These are phyloP conservation scores for Colletotrichum limetticola DNA, from an alignment of 2,329 filamentous ascomycete species.

Conservation along the genomic window DNA sequence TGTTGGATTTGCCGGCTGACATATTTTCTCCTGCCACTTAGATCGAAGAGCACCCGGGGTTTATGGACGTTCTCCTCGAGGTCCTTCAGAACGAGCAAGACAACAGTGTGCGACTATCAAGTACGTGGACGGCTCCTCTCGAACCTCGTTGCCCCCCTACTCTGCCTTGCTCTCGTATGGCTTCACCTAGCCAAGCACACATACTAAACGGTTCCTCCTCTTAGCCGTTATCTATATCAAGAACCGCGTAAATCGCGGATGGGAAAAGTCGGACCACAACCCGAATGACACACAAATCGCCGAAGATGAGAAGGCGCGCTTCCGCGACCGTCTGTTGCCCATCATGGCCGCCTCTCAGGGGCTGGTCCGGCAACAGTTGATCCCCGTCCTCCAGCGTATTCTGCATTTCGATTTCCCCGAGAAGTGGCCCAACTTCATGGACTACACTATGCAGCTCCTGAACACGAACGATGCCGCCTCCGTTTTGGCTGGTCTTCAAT, in stretches of 20 bases:
- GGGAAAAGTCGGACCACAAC: conserved; percentile 82
- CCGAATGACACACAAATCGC: conserved; percentile 79
- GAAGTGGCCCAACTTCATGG: conserved; percentile 94
- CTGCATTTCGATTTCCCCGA: conserved; percentile 95
- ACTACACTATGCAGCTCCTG: conserved; percentile 89
- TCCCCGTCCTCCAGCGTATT: conserved; percentile 95
- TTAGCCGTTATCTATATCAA: conserved; percentile 97
- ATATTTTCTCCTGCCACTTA: conserved; percentile 50
- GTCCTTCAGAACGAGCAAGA: conserved; percentile 92
- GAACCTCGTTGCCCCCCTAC: conserved; percentile 28
- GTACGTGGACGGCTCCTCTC: conserved; percentile 64
- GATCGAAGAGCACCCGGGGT: conserved; percentile 91
- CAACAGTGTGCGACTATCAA: conserved; percentile 83
- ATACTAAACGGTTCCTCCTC: conserved; percentile 31
- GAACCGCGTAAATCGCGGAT: conserved; percentile 94
- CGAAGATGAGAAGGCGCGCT: conserved; percentile 88
- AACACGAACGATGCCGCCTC: conserved; percentile 87
- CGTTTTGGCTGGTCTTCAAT: conserved; percentile 93
- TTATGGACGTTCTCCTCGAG: conserved; percentile 89
- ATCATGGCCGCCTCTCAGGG: conserved; percentile 84
- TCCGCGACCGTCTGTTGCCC: conserved; percentile 89
- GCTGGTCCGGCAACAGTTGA: conserved; percentile 89
- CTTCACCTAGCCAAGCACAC: neutral
- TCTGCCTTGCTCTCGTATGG: neutral
- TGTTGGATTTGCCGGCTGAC: conserved; percentile 35